phyloP scores from a whole-genome alignment of 2,329 filamentous ascomycete species.

The Didymella pinodella region DNA sequence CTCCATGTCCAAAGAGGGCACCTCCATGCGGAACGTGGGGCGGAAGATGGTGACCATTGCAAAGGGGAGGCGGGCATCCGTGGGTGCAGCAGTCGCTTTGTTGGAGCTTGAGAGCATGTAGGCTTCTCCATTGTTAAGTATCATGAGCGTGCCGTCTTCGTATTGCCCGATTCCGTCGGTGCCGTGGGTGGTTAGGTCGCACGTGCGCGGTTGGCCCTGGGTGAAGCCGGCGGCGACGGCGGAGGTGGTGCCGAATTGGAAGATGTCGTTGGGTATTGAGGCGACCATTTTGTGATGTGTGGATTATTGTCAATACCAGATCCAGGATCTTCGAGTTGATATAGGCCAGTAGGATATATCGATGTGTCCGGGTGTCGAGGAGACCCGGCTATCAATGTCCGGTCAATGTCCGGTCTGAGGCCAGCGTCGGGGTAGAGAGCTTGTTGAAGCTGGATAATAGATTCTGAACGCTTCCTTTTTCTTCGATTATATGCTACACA shows the following conservation, averaged over 20 bases:
- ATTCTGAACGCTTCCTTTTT: neutral
- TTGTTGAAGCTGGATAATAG: neutral
- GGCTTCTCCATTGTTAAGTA: conserved; percentile 47
- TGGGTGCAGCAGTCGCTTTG: conserved; percentile 41
- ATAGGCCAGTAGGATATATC: neutral
- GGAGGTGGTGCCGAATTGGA: conserved; percentile 53
- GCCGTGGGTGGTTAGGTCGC: conserved; percentile 53
- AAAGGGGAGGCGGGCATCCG: conserved; percentile 48
- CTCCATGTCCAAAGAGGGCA: conserved; percentile 30
- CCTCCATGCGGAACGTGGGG: conserved; percentile 44
- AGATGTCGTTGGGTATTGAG: conserved; percentile 56
- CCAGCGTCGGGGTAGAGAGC: neutral
- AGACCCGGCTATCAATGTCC: conserved; percentile 15
- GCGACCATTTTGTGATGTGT: conserved; percentile 41
- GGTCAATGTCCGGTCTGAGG: neutral
- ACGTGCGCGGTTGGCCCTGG: conserved; percentile 43
- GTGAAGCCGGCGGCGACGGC: conserved; percentile 51
- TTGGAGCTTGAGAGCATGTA: conserved; percentile 41
- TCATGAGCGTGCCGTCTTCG: conserved; percentile 51
- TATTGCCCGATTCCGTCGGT: conserved; percentile 55
- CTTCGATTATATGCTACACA: neutral
- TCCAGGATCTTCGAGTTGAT: no score
- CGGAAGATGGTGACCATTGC: conserved; percentile 54
- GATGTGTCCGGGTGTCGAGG: conserved; percentile 15
- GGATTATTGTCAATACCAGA: no score